phyloP scores from a whole-genome alignment of 768 basidiomycete genomes.

The Amanita thiersii region DNA sequence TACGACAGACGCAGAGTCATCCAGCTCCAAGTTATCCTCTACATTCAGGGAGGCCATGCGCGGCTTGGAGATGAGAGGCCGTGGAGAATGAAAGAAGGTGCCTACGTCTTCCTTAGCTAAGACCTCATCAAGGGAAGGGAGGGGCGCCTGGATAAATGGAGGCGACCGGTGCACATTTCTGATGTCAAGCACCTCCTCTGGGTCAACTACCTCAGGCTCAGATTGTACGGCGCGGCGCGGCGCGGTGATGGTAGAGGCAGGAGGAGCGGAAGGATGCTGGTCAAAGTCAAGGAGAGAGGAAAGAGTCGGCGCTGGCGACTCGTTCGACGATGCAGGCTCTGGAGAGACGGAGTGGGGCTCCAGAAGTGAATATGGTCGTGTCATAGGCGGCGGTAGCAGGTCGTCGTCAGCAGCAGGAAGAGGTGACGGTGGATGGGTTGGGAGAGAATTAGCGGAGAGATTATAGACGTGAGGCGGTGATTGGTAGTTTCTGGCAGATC shows the following conservation, averaged over 20 bases:
- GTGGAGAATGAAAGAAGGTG: slow-evolving; percentile 6
- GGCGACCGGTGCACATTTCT: slow-evolving; percentile 16
- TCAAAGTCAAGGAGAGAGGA: slow-evolving; percentile 5
- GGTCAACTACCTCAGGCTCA: background rate
- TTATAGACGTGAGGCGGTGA: background rate
- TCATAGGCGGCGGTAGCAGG: background rate
- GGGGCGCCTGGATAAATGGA: slow-evolving; percentile 20
- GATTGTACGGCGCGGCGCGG: too few relatives aligned
- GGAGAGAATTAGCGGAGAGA: slow-evolving; percentile 3
- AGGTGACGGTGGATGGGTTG: background rate
- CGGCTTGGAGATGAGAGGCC: slow-evolving; percentile 18
- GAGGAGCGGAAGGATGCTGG: background rate
- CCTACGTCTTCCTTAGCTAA: slow-evolving; percentile 11
- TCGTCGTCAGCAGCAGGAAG: background rate
- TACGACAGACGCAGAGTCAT: too few relatives aligned
- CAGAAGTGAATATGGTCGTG: too few relatives aligned
- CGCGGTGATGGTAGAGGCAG: too few relatives aligned
- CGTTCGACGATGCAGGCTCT: slow-evolving; percentile 4
- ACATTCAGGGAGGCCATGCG: slow-evolving; percentile 3
- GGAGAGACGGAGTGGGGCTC: background rate
- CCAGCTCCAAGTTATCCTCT: background rate
- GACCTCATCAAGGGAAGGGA: slow-evolving; percentile 9
- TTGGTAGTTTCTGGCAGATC: background rate
- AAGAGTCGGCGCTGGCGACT: slow-evolving; percentile 4
- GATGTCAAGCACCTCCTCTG: background rate